Percentiles rank a stretch among this genome's conserved stretches.
Evolutionary conservation across 768 basidiomycete genomes (phyloP).

Genomic region (Hortiboletus flavorubellus): DNA sequence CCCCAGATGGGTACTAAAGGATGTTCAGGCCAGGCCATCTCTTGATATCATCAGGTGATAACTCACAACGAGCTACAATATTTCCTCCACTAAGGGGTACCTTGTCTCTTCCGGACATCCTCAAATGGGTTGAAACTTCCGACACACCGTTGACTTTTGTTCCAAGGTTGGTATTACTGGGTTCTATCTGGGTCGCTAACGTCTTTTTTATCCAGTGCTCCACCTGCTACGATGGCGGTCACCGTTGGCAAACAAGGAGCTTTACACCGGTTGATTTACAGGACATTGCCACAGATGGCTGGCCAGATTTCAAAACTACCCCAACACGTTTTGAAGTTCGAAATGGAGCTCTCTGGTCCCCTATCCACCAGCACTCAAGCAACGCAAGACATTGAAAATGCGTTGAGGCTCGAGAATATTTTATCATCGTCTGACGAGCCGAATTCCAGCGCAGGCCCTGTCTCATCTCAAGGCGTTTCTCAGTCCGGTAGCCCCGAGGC

Average conservation of each 20-base stretch:
- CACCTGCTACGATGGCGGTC: conserved; percentile 32
- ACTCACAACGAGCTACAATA: conserved; percentile 37
- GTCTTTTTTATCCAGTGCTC: conserved; percentile 33
- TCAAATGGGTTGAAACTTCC: conserved; percentile 43
- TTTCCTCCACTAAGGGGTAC: conserved; percentile 47
- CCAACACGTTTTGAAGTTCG: conserved; percentile 37
- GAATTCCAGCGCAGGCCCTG: background rate
- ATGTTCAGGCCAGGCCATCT: conserved; percentile 55
- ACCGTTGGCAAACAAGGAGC: conserved; percentile 31
- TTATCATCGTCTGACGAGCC: background rate
- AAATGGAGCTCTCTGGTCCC: conserved; percentile 31
- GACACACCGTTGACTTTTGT: conserved; percentile 42
- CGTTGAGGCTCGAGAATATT: background rate
- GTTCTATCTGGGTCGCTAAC: background rate
- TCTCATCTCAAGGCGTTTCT: background rate
- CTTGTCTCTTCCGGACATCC: conserved; percentile 38
- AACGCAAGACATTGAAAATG: background rate
- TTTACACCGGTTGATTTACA: conserved; percentile 50
- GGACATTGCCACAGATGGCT: conserved; percentile 25
- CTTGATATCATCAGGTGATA: conserved; percentile 41
- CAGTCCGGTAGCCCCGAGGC: background rate
- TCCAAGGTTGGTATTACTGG: conserved; percentile 41
- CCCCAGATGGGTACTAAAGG: conserved; percentile 3
- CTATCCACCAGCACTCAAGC: background rate
- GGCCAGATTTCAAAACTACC: conserved; percentile 5